A percentile compares a stretch with the other conserved stretches of the same genome.
Conservation (phyloP, 352 stramenopile species). For the Thalassiosira mediterranea region DNA sequence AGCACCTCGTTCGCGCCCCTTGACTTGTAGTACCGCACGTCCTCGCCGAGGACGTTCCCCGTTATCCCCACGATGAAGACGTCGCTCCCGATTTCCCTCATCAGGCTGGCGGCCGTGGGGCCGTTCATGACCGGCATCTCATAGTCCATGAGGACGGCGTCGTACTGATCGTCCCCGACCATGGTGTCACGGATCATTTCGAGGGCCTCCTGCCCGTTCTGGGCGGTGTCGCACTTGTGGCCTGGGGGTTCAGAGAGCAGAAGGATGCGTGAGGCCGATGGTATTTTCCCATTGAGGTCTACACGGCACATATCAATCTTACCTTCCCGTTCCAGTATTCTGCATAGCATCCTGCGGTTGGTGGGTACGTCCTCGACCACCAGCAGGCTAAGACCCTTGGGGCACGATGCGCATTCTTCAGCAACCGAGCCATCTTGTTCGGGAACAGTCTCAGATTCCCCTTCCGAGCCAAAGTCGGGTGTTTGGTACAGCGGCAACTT, state of each 20-base stretch:
- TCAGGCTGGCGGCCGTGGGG: conserved; percentile 41
- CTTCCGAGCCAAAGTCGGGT: not conserved
- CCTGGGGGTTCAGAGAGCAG: no score
- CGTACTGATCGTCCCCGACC: conserved; percentile 22
- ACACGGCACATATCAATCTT: no score
- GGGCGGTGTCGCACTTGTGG: conserved; percentile 46
- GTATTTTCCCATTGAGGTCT: no score
- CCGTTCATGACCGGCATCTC: conserved; percentile 77
- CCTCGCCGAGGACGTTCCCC: conserved; percentile 66
- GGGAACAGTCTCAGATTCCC: conserved; percentile 7
- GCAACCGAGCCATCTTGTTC: no score
- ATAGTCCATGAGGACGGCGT: conserved; percentile 66
- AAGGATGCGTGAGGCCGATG: no score
- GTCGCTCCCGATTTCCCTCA: conserved; percentile 60
- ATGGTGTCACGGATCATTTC: conserved; percentile 25
- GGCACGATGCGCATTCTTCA: no score
- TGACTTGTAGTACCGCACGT: conserved; percentile 58
- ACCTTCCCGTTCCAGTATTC: conserved; percentile 51
- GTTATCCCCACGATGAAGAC: conserved; percentile 68
- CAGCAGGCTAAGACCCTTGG: conserved; percentile 38
- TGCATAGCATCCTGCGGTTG: conserved; percentile 66
- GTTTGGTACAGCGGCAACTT: conserved; percentile 51
- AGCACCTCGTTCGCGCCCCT: conserved; percentile 63
- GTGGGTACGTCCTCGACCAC: conserved; percentile 66
- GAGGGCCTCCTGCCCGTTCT: conserved; percentile 41